Percentiles rank a stretch among this genome's conserved stretches.
These are phyloP conservation scores for Artomyces pyxidatus DNA, from an alignment of 768 basidiomycete genomes.

Conservation along the genomic window DNA sequence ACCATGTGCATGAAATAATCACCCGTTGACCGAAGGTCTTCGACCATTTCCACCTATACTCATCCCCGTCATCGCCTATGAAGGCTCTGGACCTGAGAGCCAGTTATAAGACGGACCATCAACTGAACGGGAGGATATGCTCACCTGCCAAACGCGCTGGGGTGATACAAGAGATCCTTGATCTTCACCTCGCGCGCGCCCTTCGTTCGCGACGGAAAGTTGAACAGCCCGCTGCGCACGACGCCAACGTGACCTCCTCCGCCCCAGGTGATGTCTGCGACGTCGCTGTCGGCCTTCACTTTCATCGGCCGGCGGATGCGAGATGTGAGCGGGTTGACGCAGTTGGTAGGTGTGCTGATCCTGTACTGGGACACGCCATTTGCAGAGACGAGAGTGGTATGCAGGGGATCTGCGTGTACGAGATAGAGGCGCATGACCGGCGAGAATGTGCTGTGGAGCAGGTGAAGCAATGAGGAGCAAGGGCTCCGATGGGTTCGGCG, in stretches of 20 bases:
- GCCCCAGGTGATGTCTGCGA: constrained; percentile 46
- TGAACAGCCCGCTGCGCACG: constrained; percentile 14
- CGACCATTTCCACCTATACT: constrained; percentile 15
- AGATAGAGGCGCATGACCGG: constrained; percentile 45
- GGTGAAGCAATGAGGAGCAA: constrained; percentile 5
- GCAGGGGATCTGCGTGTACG: constrained; percentile 41
- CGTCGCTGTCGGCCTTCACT: constrained; percentile 23
- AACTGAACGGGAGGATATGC: too few relatives aligned
- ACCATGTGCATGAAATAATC: not conserved
- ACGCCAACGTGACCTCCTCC: constrained; percentile 26
- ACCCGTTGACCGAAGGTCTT: constrained; percentile 14
- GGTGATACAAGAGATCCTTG: constrained; percentile 14
- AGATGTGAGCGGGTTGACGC: constrained; percentile 28
- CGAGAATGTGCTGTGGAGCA: not conserved
- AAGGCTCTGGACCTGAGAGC: constrained; percentile 11
- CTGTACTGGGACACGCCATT: constrained; percentile 45
- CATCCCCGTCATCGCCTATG: constrained; percentile 15
- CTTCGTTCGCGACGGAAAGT: not conserved
- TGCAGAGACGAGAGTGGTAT: constrained; percentile 40
- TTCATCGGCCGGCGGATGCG: constrained; percentile 31
- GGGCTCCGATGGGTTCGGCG: too few relatives aligned
- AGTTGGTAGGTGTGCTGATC: constrained; percentile 31
- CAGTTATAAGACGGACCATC: too few relatives aligned
- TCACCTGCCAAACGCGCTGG: constrained; percentile 12
- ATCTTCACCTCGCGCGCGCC: constrained; percentile 9